Base-by-base conservation (phyloP, 2,329 filamentous ascomycete species). In the Coniella lustricola region DNA sequence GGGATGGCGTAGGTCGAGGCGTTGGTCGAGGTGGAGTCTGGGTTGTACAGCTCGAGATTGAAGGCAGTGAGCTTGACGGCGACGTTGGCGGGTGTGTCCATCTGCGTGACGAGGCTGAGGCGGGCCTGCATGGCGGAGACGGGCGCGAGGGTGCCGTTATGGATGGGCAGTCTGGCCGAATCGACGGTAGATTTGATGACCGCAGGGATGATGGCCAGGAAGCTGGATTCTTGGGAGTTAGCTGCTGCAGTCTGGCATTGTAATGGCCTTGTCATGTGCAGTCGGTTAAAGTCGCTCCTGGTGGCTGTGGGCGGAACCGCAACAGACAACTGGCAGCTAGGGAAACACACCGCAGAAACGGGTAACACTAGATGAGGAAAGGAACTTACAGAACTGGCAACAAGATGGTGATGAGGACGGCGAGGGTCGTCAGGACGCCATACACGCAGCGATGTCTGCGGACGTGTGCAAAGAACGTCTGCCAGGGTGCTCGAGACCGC, bases 131-230 rank as follows among this genome's bases (percentile, higher is more conserved):
- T 58, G 25, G 64, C 59, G 2, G 64, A 64, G 4, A 69, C 12
- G 1, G 61, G 63, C 21, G 61, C 52, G 31, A 73, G 56, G 12
- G 60, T 52, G 22, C 68, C 70, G 2, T 61, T 57, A 1, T 58
- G 49, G 10, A 76, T 57, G 1, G 68, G 65, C 10, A 76, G 58
- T 7, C 61, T 54, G 21, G 72, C 68, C 17, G 64, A 55, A 22
- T 69, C 63, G 48, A 76, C 64, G 17, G 75, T 68, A 22, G 59
- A 56, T 51, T 73, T 70, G 1, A 71, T 66, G 29, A 74, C 67
- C n/a, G 65, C 66, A 1, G 72, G 73, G 22, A 75, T 63, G 7
- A 70, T 68, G 16, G 73, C 63, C 17, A 65, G 59, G 60, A 75
- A 75, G 25, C 73, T 75, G 36, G 13, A 20, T 16, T 17, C 56